Percentiles rank a stretch among this genome's conserved stretches.
phyloP scores from a whole-genome alignment of 2,329 filamentous ascomycete genomes.

The Fusarium sororula region DNA sequence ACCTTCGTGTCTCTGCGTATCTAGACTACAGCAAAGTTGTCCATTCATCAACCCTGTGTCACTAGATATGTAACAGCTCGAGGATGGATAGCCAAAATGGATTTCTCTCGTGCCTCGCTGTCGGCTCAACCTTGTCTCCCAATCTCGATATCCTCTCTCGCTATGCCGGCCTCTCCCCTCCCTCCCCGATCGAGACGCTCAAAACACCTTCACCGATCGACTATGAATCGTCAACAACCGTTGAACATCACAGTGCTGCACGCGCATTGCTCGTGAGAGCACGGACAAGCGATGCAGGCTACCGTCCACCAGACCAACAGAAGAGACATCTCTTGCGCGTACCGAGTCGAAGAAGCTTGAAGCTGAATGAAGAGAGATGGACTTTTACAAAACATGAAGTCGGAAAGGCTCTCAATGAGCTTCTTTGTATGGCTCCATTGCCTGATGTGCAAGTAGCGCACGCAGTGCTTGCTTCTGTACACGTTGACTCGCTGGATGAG shows the following conservation, averaged over 20 bases:
- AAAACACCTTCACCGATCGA: background rate
- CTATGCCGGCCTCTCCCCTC: background rate
- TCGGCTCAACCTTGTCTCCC: background rate
- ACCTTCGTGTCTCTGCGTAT: background rate
- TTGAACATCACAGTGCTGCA: background rate
- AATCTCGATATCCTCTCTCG: background rate
- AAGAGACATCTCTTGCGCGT: slow-evolving; percentile 1
- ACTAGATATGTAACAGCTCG: background rate
- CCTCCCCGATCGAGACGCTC: background rate
- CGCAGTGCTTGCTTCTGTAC: background rate
- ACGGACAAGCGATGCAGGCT: background rate
- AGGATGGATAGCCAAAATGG: background rate
- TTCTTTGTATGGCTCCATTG: background rate
- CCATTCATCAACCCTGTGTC: too few species aligned
- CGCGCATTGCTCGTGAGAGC: slow-evolving; percentile 3
- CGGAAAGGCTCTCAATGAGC: background rate
- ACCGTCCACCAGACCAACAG: background rate
- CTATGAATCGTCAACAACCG: background rate
- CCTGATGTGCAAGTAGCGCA: slow-evolving; percentile 11
- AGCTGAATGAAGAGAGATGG: background rate
- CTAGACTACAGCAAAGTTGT: background rate
- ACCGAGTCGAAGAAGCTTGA: background rate
- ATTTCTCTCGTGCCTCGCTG: background rate
- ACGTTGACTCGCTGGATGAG: slow-evolving; percentile 1
- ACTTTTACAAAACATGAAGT: slow-evolving; percentile 21